Evolutionary conservation across 257 asterid species (phyloP), one percentile per base, ranked within the genome.

Genomic region (Solanum lycopersicoides): DNA sequence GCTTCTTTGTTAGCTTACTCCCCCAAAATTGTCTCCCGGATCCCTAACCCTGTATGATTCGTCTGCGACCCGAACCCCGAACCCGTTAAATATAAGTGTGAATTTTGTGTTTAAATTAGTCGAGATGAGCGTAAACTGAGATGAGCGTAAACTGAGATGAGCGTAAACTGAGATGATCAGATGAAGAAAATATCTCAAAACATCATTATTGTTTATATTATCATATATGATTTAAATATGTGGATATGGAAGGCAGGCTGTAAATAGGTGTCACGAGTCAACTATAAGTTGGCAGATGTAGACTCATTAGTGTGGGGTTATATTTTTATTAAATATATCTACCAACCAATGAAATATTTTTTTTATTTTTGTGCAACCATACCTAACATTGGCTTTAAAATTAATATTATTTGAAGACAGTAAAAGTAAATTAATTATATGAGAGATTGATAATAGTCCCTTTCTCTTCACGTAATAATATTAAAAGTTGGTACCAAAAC

Each of bases 21-120:
- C 91, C 90, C 88, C 50, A 85, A 84, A 86, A 47, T 85, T 37
- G 50, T 85, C 87, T 87, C 82, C 82, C 86, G 88, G 86, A 80
- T 76, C 83, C 83, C 91, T 92, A 92, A 92, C 94, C 92, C 88
- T 91, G 89, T 87, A 87, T 53, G 87, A 85, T 83, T 87, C 83
- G 66, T 77, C 76, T 85, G 75, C 87, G 66, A 86, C 83, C 85
- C 85, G 10, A 7, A 37, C 63, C 71, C 16, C 11, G 12, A n/a
- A 7, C 80, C 87, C 15, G 23, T 47, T 87, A 65, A 86, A 84
- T 75, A 80, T 42, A 34, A 80, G 84, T 80, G 68, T 47, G 84
- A 60, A 53, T 53, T 53, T 0, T 0, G 23, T 53, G 23, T 53
- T 53, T 23, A 16, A 53, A 2, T 53, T 53, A 53, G 0, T 53